Base-by-base conservation (phyloP, 495 filamentous ascomycete species). In the Penicillium flavigenum region DNA sequence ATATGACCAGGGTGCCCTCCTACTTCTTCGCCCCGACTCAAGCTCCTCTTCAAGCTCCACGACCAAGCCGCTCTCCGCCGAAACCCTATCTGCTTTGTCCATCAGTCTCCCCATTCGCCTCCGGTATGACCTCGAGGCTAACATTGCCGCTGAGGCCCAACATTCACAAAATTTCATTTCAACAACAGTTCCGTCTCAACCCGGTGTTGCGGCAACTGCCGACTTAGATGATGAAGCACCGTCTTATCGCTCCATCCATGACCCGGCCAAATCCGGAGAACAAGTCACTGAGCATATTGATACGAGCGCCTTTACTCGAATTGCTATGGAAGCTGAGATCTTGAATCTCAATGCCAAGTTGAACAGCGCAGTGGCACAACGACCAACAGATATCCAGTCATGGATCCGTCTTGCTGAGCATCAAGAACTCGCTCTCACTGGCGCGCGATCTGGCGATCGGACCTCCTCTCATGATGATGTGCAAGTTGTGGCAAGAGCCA, bases 351-450 rank as follows among this genome's bases (percentile, higher is more conserved):
- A 85, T 51, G 73, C 84, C 3, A 76, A 85, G 48, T 69, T 96
- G 38, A 78, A 75, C 4, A 78, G 78, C 19, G 77, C 66, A 19
- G 80, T 90, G 20, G 83, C 87, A 42, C 66, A 83, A 19, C 63
- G 82, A 43, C 91, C 91, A 4, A 56, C 69, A n/a, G 83, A 94
- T 63, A 73, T 88, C 31, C 72, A 79, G 29, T 77, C 83, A 32
- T 98, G 94, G 93, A 71, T 96, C 1, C 74, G 79, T 38, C 79
- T 96, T 5, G 86, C 96, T 48, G 69, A 86, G 14, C 82, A 92
- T 47, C 94, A 97, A 72, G 84, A 89, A 60, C 58, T 53, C 24
- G 72, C 92, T 43, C 72, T 93, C 14, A 62, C 50, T 47, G 67
- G 66, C 54, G n/a, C 63, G 62, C 61, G 68, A 58, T 66, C 63